Evolutionary conservation across 352 stramenopile genomes (phyloP), one percentile per base, ranked within the genome.

Genomic region (Albugo candida): DNA sequence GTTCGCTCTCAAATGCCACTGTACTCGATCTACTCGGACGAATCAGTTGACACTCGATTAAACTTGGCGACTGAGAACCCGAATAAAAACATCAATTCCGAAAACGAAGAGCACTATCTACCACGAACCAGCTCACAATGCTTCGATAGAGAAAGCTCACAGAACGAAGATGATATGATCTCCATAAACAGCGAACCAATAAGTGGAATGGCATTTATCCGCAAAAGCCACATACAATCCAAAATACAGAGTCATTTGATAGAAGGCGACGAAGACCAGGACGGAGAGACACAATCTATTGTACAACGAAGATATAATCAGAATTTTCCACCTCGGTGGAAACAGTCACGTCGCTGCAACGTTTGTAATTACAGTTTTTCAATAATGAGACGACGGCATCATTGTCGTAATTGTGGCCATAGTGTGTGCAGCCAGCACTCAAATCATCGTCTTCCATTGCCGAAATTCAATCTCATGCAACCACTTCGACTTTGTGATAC

Each of bases 371-470:
- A 58, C 19, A 78, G 56, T 36, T 89, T 89, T 45, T 67, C 67
- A 37, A 81, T 89, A 64, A 86, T 89, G 49, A 89, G 86, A 53
- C 76, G 83, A 47, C 75, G 75, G 2, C 75, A 88, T 52, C 75
- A 88, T 59, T 88, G 75, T 56, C 72, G 75, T 19, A 85, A 85
- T 56, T 88, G 75, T 45, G 75, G 75, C 20, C 79, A 84, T 38
- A 83, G 69, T 21, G 83, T 88, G 49, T 88, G 75, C 59, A 78
- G 66, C 31, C 68, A 83, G 36, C 76, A 89, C 53, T 83, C 74
- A 51, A 83, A 65, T 24, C 82, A 86, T 65, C 71, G 74, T 47
- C 71, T 86, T 27, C 63, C 74, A 48, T 54, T 86, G 53, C 69
- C 69, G 40, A 81, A 83, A 47, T 86, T 81, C 51, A 69, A 58